Base-by-base conservation (phyloP, 208 protist species). In the Naegleria lovaniensis region DNA sequence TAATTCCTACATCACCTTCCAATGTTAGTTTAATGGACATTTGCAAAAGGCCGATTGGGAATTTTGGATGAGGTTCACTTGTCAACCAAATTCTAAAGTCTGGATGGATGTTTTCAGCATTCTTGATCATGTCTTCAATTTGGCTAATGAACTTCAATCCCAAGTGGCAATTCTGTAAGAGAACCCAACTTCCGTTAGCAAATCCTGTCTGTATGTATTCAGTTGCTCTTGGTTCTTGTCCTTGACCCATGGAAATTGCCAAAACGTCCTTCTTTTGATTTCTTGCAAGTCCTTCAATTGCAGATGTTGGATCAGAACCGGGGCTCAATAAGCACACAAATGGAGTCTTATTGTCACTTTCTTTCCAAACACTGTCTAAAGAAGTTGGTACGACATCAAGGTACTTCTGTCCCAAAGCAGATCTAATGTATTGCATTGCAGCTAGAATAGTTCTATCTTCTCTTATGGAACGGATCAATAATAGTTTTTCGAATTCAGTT, bases 161-260 rank as follows among this genome's bases (percentile, higher is more conserved):
- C 0, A 99, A 93, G 93, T 99, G 98, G 93, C 98, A 99, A 93
- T 99, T 99, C 93, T 99, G 98, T 89, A 99, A 94, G 67, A 98
- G 93, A 48, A 99, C 95, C 98, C 98, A 99, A 92, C 95, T 96
- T 29, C 97, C 97, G 43, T 93, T 94, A n/a, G 91, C 22, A 51
- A 94, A 92, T 19, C 87, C 86, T 36, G 89, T 51, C 22, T 58
- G 25, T 67, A 97, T 97, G 51, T 97, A 96, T 75, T 96, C 95
- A 93, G 98, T 97, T 6, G 97, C 97, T 41, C 95, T 94, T 91
- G 96, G 95, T 94, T 99, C 98, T 95, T 99, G 98, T 11, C 98
- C 98, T 93, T 99, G 97, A 59, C 98, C 98, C 98, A 99, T 99
- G 38, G 98, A 99, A 91, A 99, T 98, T 90, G 40, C 11, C 91